phyloP scores from a whole-genome alignment of 805 yeast genomes.

The Suhomyces kilbournensis region DNA sequence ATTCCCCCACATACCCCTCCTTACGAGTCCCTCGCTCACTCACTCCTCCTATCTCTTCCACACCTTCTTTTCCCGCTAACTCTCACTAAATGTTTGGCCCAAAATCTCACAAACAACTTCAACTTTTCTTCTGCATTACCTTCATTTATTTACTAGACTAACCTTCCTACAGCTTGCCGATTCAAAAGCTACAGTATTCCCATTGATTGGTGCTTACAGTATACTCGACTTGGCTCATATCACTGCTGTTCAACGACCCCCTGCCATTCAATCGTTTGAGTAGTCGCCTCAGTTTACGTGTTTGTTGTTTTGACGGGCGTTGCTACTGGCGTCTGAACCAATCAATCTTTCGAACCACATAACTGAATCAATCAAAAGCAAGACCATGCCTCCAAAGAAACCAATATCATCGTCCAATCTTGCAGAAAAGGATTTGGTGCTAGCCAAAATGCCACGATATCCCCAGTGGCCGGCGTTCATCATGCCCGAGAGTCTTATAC shows the following conservation, averaged over 20 bases:
- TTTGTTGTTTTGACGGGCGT: neutral
- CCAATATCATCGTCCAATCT: conserved; percentile 13
- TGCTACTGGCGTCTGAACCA: neutral
- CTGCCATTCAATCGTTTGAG: neutral
- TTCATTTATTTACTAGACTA: neutral
- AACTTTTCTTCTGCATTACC: neutral
- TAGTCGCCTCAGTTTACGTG: neutral
- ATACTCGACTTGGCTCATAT: neutral
- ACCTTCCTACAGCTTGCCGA: neutral
- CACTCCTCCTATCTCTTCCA: neutral
- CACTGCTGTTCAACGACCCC: neutral
- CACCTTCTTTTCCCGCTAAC: neutral
- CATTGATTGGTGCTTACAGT: neutral
- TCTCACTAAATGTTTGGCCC: neutral
- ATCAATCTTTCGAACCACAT: neutral
- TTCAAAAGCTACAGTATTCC: neutral
- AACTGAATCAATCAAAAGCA: neutral
- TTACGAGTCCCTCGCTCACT: neutral
- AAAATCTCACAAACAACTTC: neutral
- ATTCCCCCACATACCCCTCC: neutral
- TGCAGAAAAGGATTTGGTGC: conserved; percentile 37
- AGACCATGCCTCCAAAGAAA: conserved; percentile 35
- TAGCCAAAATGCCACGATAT: conserved; percentile 44
- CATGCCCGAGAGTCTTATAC: conserved; percentile 38
- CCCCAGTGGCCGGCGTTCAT: conserved; percentile 52